Evolutionary conservation across 2,329 filamentous ascomycete genomes (phyloP), one percentile per base, ranked within the genome.

Genomic region (Aspergillus uvarum): DNA sequence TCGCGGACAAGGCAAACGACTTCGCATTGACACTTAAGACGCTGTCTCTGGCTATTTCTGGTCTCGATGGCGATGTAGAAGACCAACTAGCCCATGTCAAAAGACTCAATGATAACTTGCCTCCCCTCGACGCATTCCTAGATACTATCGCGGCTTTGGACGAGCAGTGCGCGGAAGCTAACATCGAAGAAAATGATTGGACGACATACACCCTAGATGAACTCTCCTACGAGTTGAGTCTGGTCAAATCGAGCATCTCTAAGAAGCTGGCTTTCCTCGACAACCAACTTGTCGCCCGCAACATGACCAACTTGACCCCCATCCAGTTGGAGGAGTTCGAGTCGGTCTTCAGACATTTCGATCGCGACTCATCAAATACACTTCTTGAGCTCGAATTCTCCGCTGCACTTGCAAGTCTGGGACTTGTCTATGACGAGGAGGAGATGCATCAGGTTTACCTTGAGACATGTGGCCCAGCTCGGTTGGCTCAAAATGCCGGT

Each of bases 131-230:
- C 69, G 86, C 90, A 61, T 99, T 96, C 73, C 84, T 99, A 47
- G 88, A 91, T 64, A 90, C 92, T 64, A 97, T 99, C 72, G 90
- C 87, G 14, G 87, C 86, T 11, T 85, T 98, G 51, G 93, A 97
- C 71, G 86, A 87, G 64, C 92, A 96, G 77, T 99, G 95, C 74
- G 85, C 89, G 61, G 94, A 98, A 80, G 95, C 95, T 63, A 98
- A 99, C 74, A 97, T 99, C 65, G 95, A 99, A 77, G 95, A 99
- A 72, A 99, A 99, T 76, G 95, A 99, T 80, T 98, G 95, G 76
- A 99, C 95, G n/a, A 98, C 94, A 8, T 98, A 98, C 78, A 96
- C 94, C 10, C 95, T 98, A 75, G 95, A 99, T 73, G 95, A 99
- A 77, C 84, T 99, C 47, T 87, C 88, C 61, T 99, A 99, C 78